These are phyloP conservation scores for Aschersonia sp. DNA, from an alignment of 2,329 filamentous ascomycete species.

Conservation along the genomic window DNA sequence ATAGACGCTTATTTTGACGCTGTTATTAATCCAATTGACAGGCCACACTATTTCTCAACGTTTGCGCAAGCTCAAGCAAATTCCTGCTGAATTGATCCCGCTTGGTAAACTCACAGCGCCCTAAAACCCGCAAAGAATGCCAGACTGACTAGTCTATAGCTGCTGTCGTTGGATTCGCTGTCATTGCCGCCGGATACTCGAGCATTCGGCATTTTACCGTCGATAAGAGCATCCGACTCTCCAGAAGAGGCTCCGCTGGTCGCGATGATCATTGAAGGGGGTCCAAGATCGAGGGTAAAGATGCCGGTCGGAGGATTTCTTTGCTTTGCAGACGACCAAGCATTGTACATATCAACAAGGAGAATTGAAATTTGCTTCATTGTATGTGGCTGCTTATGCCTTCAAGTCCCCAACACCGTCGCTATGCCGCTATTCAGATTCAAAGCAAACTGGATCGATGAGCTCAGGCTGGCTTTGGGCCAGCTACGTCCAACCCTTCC, in stretches of 20 bases:
- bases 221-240: slow-evolving; percentile 87
- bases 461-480: slow-evolving; percentile 61
- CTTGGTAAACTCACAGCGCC: slow-evolving; percentile 48
- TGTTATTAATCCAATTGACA: slow-evolving; percentile 20
- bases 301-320: too few relatives aligned
- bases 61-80: slow-evolving; percentile 74
- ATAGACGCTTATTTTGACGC: not conserved
- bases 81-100: slow-evolving; percentile 88
- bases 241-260: slow-evolving; percentile 45
- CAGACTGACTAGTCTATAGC: slow-evolving; percentile 31
- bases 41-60: slow-evolving; percentile 96
- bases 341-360: not conserved
- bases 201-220: slow-evolving; percentile 65
- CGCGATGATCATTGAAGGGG: slow-evolving; percentile 16
- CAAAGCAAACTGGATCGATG: slow-evolving; percentile 4
- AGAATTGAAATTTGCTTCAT: too few relatives aligned
- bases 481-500: slow-evolving; percentile 85
- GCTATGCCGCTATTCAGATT: slow-evolving; percentile 24
- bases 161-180: slow-evolving; percentile 74
- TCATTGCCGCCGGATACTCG: slow-evolving; percentile 73
- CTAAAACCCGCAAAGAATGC: not conserved
- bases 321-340: too few relatives aligned
- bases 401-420: slow-evolving; percentile 23
- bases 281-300: not conserved
- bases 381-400: slow-evolving; percentile 1